phyloP scores from a whole-genome alignment of 2,329 filamentous ascomycete species.

The Raffaelea deltoideospora region DNA sequence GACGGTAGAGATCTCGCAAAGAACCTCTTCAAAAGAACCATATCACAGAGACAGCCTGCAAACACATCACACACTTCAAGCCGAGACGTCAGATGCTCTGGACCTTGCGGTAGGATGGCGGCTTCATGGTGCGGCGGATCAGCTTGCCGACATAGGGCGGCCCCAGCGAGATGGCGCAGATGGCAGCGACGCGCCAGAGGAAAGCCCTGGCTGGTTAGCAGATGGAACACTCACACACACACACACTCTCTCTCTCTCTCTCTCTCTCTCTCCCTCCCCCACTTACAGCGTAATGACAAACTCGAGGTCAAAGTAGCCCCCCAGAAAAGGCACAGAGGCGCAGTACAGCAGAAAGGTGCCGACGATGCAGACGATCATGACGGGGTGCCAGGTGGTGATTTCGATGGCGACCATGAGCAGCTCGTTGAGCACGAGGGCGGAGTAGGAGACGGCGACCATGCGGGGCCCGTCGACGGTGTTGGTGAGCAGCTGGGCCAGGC shows the following conservation, averaged over 20 bases:
- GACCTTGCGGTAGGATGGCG: slow-evolving; percentile 90
- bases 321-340: slow-evolving; percentile 71
- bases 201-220: slow-evolving; percentile 46
- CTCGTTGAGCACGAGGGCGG: slow-evolving; percentile 84
- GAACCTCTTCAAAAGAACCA: too few species aligned
- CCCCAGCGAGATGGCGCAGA: slow-evolving; percentile 64
- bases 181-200: slow-evolving; percentile 72
- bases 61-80: not conserved
- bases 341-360: slow-evolving; percentile 73
- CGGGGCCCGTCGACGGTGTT: slow-evolving; percentile 53
- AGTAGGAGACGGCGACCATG: slow-evolving; percentile 88
- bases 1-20: too few species aligned
- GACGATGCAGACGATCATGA: slow-evolving; percentile 75
- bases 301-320: slow-evolving; percentile 72
- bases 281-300: slow-evolving; percentile 59
- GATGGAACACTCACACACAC: slow-evolving; percentile 1
- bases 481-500: slow-evolving; percentile 77
- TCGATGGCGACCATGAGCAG: slow-evolving; percentile 94
- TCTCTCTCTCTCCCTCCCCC: too few species aligned
- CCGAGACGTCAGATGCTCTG: slow-evolving; percentile 39
- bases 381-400: slow-evolving; percentile 90
- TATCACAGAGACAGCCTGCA: too few species aligned
- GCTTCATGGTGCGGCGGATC: slow-evolving; percentile 70
- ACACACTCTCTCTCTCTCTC: too few species aligned
- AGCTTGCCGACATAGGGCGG: slow-evolving; percentile 81